Conservation (phyloP, 2,329 filamentous ascomycete genomes). For the Trichoderma brevicompactum region DNA sequence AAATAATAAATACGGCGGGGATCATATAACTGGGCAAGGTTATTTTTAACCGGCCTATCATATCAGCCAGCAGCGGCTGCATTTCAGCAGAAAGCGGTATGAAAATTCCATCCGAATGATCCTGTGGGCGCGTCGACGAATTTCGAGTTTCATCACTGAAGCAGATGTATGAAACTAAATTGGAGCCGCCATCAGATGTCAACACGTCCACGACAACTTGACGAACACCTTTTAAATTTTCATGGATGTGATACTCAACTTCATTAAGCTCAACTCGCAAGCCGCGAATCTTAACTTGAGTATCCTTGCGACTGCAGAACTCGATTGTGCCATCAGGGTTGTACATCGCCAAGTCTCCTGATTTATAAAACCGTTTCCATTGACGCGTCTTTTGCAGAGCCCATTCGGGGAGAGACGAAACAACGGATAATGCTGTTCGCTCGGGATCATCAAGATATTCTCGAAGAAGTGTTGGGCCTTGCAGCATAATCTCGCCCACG, state of each 20-base stretch:
- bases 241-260: slow-evolving; percentile 14
- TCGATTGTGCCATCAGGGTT: slow-evolving; percentile 33
- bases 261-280: slow-evolving; percentile 19
- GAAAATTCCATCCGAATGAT: not conserved
- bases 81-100: not conserved
- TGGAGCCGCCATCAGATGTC: not conserved
- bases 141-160: slow-evolving; percentile 9
- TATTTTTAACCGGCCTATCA: not conserved
- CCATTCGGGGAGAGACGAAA: slow-evolving; percentile 37
- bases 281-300: slow-evolving; percentile 23
- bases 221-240: slow-evolving; percentile 1
- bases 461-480: slow-evolving; percentile 22
- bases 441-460: slow-evolving; percentile 18
- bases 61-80: not conserved
- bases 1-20: slow-evolving; percentile 15
- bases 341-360: slow-evolving; percentile 51
- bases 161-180: slow-evolving; percentile 12
- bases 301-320: slow-evolving; percentile 22
- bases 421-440: not conserved
- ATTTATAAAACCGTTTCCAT: slow-evolving; percentile 45
- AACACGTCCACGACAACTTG: slow-evolving; percentile 14
- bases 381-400: slow-evolving; percentile 32
- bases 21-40: slow-evolving; percentile 17
- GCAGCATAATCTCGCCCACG: slow-evolving; percentile 13
- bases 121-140: not conserved